Evolutionary conservation across 352 stramenopile genomes (phyloP).

Genomic region (Blastocystis sp.): DNA sequence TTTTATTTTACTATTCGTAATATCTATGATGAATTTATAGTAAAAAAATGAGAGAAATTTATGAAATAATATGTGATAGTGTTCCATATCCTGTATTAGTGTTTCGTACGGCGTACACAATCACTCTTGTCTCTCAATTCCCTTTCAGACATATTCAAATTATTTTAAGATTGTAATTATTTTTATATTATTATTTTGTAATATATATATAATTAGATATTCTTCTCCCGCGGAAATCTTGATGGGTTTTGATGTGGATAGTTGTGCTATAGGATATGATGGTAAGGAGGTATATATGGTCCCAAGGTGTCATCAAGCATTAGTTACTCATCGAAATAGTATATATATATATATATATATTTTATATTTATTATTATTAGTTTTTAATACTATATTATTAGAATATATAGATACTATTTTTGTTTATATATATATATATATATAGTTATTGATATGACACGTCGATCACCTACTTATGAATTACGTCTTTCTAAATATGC

Average conservation of each 20-base stretch:
- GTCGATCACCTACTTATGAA: slow-evolving; percentile 43
- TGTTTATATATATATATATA: no score
- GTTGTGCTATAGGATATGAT: slow-evolving; percentile 43
- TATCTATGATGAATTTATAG: background rate
- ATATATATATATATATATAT: no score
- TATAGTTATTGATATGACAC: slow-evolving; percentile 44
- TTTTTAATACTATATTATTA: no score
- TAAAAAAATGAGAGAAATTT: slow-evolving; percentile 44
- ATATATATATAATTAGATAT: no score
- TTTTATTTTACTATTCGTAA: no score
- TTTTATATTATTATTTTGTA: no score
- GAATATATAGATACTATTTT: no score
- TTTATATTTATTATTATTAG: no score
- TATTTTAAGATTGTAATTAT: slow-evolving; percentile 44
- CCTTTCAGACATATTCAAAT: slow-evolving; percentile 46
- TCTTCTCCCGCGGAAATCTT: slow-evolving; percentile 43
- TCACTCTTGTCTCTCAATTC: slow-evolving; percentile 45
- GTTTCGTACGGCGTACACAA: slow-evolving; percentile 42
- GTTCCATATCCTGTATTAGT: slow-evolving; percentile 39
- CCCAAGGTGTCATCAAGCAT: slow-evolving; percentile 41
- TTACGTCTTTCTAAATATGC: slow-evolving; percentile 42
- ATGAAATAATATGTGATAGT: slow-evolving; percentile 42
- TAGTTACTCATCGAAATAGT: slow-evolving; percentile 42
- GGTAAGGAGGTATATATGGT: slow-evolving; percentile 42
- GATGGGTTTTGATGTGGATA: slow-evolving; percentile 45